Conservation (phyloP, 2,329 filamentous ascomycete species). For the Xylariaceae sp. region DNA sequence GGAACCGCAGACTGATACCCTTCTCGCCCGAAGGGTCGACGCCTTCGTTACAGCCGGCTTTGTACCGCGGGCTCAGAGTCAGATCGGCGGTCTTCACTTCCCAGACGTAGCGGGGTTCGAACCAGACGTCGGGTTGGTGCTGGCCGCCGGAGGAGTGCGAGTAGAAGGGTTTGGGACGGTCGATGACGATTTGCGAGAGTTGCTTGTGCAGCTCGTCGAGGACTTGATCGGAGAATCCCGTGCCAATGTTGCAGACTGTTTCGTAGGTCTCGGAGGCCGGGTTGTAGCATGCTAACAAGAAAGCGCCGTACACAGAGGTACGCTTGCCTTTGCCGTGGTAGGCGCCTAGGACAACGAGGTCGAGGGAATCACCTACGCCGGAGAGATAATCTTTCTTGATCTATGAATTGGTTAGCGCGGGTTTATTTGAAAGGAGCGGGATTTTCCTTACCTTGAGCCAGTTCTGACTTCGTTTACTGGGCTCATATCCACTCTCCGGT, state of each 20-base stretch:
- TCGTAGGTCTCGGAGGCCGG: slow-evolving; percentile 75
- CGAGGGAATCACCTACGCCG: slow-evolving; percentile 89
- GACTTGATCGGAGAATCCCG: slow-evolving; percentile 89
- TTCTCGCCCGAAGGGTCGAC: slow-evolving; percentile 65
- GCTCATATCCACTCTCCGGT: slow-evolving; percentile 87
- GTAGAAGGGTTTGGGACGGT: slow-evolving; percentile 91
- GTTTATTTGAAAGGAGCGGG: background rate
- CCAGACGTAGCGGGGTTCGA: slow-evolving; percentile 92
- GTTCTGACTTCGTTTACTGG: slow-evolving; percentile 91
- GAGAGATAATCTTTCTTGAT: slow-evolving; percentile 98
- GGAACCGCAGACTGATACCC: slow-evolving; percentile 86
- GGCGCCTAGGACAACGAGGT: slow-evolving; percentile 90
- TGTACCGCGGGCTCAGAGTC: slow-evolving; percentile 86
- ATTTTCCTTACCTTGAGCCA: slow-evolving; percentile 75
- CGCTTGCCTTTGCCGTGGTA: slow-evolving; percentile 95
- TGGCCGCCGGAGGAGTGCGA: slow-evolving; percentile 75
- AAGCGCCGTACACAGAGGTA: slow-evolving; percentile 91
- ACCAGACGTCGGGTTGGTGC: slow-evolving; percentile 97
- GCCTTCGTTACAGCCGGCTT: slow-evolving; percentile 79
- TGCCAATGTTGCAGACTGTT: slow-evolving; percentile 97
- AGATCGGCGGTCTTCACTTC: slow-evolving; percentile 96
- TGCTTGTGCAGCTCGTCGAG: slow-evolving; percentile 79
- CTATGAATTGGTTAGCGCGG: slow-evolving; percentile 38
- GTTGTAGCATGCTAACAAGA: slow-evolving; percentile 93
- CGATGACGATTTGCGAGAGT: slow-evolving; percentile 74